phyloP scores from a whole-genome alignment of 1,284 basidiomycete species.

The Mycosarcoma mackinlayi region DNA sequence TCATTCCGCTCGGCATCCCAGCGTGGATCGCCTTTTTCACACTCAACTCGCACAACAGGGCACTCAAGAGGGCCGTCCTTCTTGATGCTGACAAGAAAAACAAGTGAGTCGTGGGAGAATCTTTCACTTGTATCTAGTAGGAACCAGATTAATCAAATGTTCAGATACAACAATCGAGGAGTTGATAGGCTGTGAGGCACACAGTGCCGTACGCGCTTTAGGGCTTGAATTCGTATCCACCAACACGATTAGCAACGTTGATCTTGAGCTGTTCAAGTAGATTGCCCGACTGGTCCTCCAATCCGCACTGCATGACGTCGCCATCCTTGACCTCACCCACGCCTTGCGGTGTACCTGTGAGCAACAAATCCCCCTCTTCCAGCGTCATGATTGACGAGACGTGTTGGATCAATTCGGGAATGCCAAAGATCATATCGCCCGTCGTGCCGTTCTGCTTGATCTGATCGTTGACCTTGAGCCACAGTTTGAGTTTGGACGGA shows the following conservation, averaged over 20 bases:
- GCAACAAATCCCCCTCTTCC: constrained; percentile 75
- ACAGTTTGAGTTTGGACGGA: constrained; percentile 79
- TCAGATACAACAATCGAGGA: background rate
- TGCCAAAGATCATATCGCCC: constrained; percentile 89
- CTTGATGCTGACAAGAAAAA: constrained; percentile 31
- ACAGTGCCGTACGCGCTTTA: no score
- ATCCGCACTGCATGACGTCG: constrained; percentile 80
- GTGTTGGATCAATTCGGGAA: constrained; percentile 89
- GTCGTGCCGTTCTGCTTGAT: constrained; percentile 87
- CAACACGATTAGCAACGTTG: constrained; percentile 75
- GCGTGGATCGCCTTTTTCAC: constrained; percentile 48
- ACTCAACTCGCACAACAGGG: constrained; percentile 43
- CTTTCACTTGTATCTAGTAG: no score
- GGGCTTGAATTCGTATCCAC: constrained; percentile 76
- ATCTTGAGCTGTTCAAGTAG: constrained; percentile 77
- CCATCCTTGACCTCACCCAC: constrained; percentile 83
- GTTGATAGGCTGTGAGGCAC: background rate
- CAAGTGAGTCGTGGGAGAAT: no score
- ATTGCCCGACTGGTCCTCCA: constrained; percentile 76
- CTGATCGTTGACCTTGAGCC: constrained; percentile 84
- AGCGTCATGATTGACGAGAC: constrained; percentile 95
- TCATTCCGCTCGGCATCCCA: constrained; percentile 46
- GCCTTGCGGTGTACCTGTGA: constrained; percentile 76
- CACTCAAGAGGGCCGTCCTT: constrained; percentile 22
- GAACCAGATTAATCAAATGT: background rate